Conservation (phyloP, 805 yeast species). For the Barnettozyma salicaria region DNA sequence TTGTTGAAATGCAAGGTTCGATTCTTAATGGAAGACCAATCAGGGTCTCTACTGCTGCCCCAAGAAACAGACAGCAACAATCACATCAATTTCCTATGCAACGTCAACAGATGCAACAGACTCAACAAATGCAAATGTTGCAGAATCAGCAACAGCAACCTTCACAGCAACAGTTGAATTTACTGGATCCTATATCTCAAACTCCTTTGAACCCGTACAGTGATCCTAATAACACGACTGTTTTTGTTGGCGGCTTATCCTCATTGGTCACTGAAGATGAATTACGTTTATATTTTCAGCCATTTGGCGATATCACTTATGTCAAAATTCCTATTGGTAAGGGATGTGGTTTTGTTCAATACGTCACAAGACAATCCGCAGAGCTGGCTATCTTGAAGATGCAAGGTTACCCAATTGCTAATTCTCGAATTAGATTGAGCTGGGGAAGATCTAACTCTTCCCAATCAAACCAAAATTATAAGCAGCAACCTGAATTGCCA, state of each 20-base stretch:
- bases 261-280: slow-evolving; percentile 54
- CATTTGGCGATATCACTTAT: slow-evolving; percentile 71
- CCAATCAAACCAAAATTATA: slow-evolving; percentile 20
- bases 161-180: slow-evolving; percentile 18
- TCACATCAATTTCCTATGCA: too few relatives aligned
- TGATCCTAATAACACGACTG: slow-evolving; percentile 78
- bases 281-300: slow-evolving; percentile 49
- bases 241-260: slow-evolving; percentile 62
- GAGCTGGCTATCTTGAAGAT: slow-evolving; percentile 78
- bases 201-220: slow-evolving; percentile 60
- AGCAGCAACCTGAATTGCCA: slow-evolving; percentile 23
- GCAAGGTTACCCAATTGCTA: slow-evolving; percentile 89
- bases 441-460: slow-evolving; percentile 67
- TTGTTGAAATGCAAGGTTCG: slow-evolving; percentile 77
- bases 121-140: slow-evolving; percentile 12
- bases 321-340: slow-evolving; percentile 69
- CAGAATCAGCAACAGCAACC: slow-evolving; percentile 15
- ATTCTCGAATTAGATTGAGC: slow-evolving; percentile 72
- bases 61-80: slow-evolving; percentile 34
- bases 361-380: slow-evolving; percentile 69
- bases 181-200: slow-evolving; percentile 37
- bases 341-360: slow-evolving; percentile 87
- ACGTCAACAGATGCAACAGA: too few relatives aligned
- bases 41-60: slow-evolving; percentile 66
- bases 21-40: slow-evolving; percentile 69